Base-by-base conservation (phyloP, 2,329 filamentous ascomycete species). In the Colletotrichum sp. region DNA sequence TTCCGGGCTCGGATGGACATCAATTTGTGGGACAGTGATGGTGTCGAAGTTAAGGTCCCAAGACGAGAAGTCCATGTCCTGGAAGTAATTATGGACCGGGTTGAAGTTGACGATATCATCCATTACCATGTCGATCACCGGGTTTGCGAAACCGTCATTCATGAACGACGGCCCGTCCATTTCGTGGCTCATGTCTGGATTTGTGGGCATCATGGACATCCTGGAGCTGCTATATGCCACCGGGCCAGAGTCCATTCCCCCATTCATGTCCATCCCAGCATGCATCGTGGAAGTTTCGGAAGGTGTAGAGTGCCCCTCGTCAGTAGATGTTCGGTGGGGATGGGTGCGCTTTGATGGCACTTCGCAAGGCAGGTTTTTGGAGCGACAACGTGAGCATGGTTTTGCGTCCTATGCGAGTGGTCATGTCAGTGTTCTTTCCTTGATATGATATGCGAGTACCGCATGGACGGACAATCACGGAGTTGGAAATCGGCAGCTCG, bases 1-100 rank as follows among this genome's bases (percentile, higher is more conserved):
- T n/a, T 79, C 79, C 13, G 82, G 81, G 69, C 81, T 83, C 19
- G 80, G 79, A 9, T 78, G 79, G n/a, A 77, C 44, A 12, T 83
- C 82, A 22, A 81, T 69, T 16, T 79, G 80, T 13, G 82, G 82
- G 16, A 84, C 79, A 22, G 78, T 72, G 29, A 82, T 80, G 62
- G 78, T 78, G 49, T 82, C 81, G 30, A 83, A 82, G 49, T 83
- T 80, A 13, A 83, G 75, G 61, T 84, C 80, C 82, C 82, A 84
- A 2, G 81, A 79, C 25, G 79, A 80, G 62, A 84, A 83, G 78
- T 83, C 82, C 78, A 83, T 79, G 39, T 83, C 82, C 67, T 80
- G 82, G 67, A 81, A 82, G 70, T 79, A 79, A 49, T 77, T 81
- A 25, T 82, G 78, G 32, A 79, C 78, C 19, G 79, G 79, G 36